Conservation (phyloP, 2,329 filamentous ascomycete genomes). For the Pestalotiopsis sp. region DNA sequence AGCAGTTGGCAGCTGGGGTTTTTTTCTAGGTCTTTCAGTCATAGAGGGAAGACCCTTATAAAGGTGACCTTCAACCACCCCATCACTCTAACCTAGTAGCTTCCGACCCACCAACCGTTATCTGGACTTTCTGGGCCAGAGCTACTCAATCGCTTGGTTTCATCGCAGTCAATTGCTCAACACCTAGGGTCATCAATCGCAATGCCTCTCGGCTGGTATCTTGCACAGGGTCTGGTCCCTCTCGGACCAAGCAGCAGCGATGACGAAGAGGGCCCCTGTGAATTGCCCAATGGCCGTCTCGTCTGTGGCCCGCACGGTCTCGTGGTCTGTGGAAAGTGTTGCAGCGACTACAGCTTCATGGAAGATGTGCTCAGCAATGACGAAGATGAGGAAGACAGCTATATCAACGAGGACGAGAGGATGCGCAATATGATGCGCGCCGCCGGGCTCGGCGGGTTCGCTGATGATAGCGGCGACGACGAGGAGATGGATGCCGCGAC, state of each 20-base stretch:
- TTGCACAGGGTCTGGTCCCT: conserved; percentile 28
- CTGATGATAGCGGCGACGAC: too few relatives aligned
- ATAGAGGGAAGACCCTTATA: too few relatives aligned
- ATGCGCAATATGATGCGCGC: background rate
- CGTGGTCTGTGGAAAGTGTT: conserved; percentile 34
- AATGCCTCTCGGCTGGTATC: conserved; percentile 31
- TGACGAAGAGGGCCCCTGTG: conserved; percentile 35
- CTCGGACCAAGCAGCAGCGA: conserved; percentile 30
- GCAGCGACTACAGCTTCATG: conserved; percentile 38
- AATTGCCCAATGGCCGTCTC: conserved; percentile 37
- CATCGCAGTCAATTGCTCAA: background rate
- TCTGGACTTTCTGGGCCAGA: background rate
- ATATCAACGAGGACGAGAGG: conserved; percentile 15
- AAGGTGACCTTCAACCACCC: too few relatives aligned
- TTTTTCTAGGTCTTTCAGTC: too few relatives aligned
- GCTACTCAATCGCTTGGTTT: background rate
- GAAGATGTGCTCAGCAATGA: conserved; percentile 26
- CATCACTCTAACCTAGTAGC: too few relatives aligned
- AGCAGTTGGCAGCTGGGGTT: too few relatives aligned
- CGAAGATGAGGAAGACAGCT: conserved; percentile 15
- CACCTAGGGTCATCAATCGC: too few relatives aligned
- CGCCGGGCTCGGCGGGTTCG: too few relatives aligned
- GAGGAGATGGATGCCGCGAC: background rate
- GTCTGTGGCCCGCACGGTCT: conserved; percentile 37
- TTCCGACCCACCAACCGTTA: background rate